Evolutionary conservation across 2,329 filamentous ascomycete species (phyloP).

Genomic region (Cladobotryum mycophilum): DNA sequence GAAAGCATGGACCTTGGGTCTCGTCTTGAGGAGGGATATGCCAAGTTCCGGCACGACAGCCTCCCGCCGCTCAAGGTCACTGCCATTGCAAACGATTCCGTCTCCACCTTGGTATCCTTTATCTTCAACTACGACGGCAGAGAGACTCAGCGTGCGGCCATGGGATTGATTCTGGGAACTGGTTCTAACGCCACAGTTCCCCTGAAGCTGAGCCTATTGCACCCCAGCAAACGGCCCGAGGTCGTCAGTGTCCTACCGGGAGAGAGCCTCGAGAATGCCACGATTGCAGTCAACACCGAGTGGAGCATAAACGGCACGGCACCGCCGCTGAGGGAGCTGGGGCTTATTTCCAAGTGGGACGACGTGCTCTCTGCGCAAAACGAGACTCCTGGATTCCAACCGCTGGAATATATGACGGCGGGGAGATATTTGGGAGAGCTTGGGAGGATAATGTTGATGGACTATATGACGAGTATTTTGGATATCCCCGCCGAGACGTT

Average conservation of each 20-base stretch:
- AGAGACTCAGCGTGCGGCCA: slow-evolving; percentile 58
- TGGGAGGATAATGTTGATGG: slow-evolving; percentile 61
- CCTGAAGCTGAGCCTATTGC: slow-evolving; percentile 56
- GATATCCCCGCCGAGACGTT: slow-evolving; percentile 38
- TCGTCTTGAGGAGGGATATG: slow-evolving; percentile 54
- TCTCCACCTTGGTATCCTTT: slow-evolving; percentile 72
- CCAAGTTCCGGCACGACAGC: slow-evolving; percentile 35
- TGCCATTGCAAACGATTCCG: slow-evolving; percentile 76
- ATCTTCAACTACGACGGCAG: slow-evolving; percentile 62
- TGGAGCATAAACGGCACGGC: slow-evolving; percentile 75
- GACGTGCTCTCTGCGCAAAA: slow-evolving; percentile 57
- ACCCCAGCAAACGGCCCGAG: slow-evolving; percentile 53
- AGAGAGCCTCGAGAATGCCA: slow-evolving; percentile 44
- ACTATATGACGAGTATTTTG: slow-evolving; percentile 49
- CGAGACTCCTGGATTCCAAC: slow-evolving; percentile 69
- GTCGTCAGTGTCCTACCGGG: slow-evolving; percentile 44
- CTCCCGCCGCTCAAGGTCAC: slow-evolving; percentile 64
- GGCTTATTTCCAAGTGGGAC: slow-evolving; percentile 67
- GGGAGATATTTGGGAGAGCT: slow-evolving; percentile 74
- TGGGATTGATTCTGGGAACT: slow-evolving; percentile 77
- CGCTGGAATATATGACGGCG: slow-evolving; percentile 78
- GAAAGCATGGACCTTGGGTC: slow-evolving; percentile 55
- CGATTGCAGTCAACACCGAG: slow-evolving; percentile 75
- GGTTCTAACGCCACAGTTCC: slow-evolving; percentile 77
- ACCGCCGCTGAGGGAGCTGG: slow-evolving; percentile 55